phyloP scores from a whole-genome alignment of 768 basidiomycete genomes.

The Mycena latifolia region DNA sequence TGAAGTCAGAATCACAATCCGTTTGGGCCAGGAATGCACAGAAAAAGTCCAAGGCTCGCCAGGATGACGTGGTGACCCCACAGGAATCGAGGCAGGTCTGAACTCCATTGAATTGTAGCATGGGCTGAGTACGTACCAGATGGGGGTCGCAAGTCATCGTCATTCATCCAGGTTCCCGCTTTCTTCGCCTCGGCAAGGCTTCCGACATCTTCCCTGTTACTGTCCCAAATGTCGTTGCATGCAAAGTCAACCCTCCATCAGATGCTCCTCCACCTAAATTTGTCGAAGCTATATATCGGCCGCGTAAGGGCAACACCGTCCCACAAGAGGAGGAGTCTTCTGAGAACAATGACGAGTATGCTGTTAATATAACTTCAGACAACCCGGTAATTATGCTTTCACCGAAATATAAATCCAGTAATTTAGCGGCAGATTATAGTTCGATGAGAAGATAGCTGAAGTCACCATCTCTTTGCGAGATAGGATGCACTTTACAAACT shows the following conservation, averaged over 20 bases:
- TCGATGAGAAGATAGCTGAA: slow-evolving; percentile 80
- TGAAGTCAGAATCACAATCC: slow-evolving; percentile 81
- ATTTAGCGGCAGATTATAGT: slow-evolving; percentile 53
- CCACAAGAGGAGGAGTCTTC: slow-evolving; percentile 29
- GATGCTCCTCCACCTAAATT: slow-evolving; percentile 55
- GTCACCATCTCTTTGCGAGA: slow-evolving; percentile 82
- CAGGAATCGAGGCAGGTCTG: slow-evolving; percentile 61
- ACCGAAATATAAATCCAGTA: background rate
- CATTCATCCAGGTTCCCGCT: slow-evolving; percentile 84
- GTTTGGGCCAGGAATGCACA: slow-evolving; percentile 79
- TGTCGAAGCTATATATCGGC: slow-evolving; percentile 67
- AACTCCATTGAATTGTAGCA: slow-evolving; percentile 39
- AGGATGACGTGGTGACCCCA: slow-evolving; percentile 52
- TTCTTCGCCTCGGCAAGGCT: slow-evolving; percentile 79
- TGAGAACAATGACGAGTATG: slow-evolving; percentile 62
- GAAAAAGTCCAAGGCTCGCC: slow-evolving; percentile 60
- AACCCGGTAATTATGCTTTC: slow-evolving; percentile 65
- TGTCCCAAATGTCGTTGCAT: slow-evolving; percentile 80
- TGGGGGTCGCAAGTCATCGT: slow-evolving; percentile 85
- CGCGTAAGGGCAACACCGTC: slow-evolving; percentile 51
- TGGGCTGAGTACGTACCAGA: slow-evolving; percentile 53
- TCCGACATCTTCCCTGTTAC: slow-evolving; percentile 80
- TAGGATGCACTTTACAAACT: slow-evolving; percentile 90
- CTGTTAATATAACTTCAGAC: slow-evolving; percentile 59
- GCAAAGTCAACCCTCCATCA: slow-evolving; percentile 61